Percentiles rank a stretch among this genome's conserved stretches.
Conservation (phyloP, 129 eudicot genomes). For the Lactuca sativa region DNA sequence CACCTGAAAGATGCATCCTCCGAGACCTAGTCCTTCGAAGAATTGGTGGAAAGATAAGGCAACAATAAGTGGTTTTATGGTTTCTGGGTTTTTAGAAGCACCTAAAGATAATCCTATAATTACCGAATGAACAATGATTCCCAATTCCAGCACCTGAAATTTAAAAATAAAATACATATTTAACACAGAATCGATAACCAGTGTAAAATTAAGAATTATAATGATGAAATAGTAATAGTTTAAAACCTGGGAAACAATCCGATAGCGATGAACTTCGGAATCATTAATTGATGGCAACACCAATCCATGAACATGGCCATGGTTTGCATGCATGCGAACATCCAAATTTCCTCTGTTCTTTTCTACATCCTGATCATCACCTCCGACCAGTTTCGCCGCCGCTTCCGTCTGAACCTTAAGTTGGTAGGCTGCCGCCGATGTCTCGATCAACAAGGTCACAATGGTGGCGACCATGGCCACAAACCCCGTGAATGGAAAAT, state of each 20-base stretch:
- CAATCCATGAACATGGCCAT: slow-evolving; percentile 45
- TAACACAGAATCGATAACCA: no score
- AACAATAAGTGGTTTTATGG: slow-evolving; percentile 38
- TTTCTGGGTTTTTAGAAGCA: slow-evolving; percentile 27
- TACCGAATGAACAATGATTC: slow-evolving; percentile 38
- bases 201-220: background rate
- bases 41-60: slow-evolving; percentile 40
- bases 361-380: slow-evolving; percentile 22
- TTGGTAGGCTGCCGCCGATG: slow-evolving; percentile 25
- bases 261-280: slow-evolving; percentile 25
- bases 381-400: background rate
- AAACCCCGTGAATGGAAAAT: slow-evolving; percentile 48
- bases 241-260: slow-evolving; percentile 40
- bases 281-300: background rate
- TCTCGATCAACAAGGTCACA: slow-evolving; percentile 39
- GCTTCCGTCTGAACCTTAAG: slow-evolving; percentile 3
- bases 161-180: no score
- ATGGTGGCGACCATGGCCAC: slow-evolving; percentile 42
- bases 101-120: slow-evolving; percentile 40
- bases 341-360: slow-evolving; percentile 21
- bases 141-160: slow-evolving; percentile 33
- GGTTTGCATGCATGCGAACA: slow-evolving; percentile 39
- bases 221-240: background rate
- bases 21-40: slow-evolving; percentile 44
- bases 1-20: slow-evolving; percentile 43